These are phyloP conservation scores for Leonotis leonurus DNA, from an alignment of 257 asterid genomes.

Conservation along the genomic window DNA sequence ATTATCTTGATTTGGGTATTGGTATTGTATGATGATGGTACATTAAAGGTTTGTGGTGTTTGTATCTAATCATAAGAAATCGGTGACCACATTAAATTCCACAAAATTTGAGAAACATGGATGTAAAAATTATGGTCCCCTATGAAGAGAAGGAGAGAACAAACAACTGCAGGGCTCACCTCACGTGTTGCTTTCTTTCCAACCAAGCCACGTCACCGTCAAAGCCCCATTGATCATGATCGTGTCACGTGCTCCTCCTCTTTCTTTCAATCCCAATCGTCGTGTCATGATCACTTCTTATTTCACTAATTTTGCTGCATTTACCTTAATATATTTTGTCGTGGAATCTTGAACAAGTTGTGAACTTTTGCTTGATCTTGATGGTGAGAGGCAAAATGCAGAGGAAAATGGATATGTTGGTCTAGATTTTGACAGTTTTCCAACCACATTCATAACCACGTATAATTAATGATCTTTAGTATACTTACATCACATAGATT, in stretches of 20 bases:
- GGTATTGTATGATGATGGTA: no score
- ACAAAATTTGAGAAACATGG: background rate
- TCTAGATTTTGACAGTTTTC: background rate
- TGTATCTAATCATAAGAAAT: background rate
- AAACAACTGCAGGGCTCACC: slow-evolving; percentile 3
- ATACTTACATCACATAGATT: background rate
- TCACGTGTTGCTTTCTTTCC: slow-evolving; percentile 46
- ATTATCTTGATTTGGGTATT: background rate
- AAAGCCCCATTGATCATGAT: slow-evolving; percentile 15
- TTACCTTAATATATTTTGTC: background rate
- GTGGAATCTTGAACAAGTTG: background rate
- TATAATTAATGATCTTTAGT: background rate
- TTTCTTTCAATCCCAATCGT: slow-evolving; percentile 27
- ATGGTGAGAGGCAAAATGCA: background rate
- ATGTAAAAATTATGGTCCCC: slow-evolving; percentile 32
- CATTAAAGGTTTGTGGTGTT: background rate
- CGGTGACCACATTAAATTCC: slow-evolving; percentile 12
- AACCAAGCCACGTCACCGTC: slow-evolving; percentile 28
- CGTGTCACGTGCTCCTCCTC: slow-evolving; percentile 32
- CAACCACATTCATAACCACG: background rate
- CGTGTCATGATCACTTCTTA: background rate
- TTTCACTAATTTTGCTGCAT: background rate
- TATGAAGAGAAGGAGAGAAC: slow-evolving; percentile 18
- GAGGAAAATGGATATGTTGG: background rate
- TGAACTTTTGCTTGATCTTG: background rate